These are phyloP conservation scores for Podospora pseudopauciseta DNA, from an alignment of 495 filamentous ascomycete genomes.

Conservation along the genomic window DNA sequence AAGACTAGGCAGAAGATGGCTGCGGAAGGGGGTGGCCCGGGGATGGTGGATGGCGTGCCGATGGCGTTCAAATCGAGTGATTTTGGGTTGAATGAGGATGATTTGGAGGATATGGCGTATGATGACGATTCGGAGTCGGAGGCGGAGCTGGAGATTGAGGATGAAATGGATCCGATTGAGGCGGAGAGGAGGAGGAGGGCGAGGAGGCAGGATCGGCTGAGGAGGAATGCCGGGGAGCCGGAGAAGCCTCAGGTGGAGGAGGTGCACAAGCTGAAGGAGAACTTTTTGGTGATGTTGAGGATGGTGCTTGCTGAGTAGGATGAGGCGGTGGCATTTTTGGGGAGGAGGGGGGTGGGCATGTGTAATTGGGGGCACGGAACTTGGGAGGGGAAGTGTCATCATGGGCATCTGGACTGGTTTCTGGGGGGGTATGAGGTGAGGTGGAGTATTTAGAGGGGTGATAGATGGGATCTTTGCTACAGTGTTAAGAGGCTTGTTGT, in stretches of 20 bases:
- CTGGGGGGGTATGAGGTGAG: not conserved
- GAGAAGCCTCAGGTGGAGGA: slow-evolving; percentile 77
- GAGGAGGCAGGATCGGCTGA: slow-evolving; percentile 72
- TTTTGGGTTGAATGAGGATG: slow-evolving; percentile 86
- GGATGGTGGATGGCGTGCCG: slow-evolving; percentile 45
- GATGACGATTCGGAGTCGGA: slow-evolving; percentile 67
- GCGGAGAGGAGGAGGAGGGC: slow-evolving; percentile 73
- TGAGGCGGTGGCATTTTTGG: not conserved
- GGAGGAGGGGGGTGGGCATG: too few species aligned
- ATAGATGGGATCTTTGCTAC: not conserved
- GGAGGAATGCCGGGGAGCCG: slow-evolving; percentile 84
- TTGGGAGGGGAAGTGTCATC: not conserved
- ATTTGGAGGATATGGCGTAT: slow-evolving; percentile 76
- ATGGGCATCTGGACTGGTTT: slow-evolving; percentile 1
- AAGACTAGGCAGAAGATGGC: slow-evolving; percentile 99
- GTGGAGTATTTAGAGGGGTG: not conserved
- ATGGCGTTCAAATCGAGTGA: slow-evolving; percentile 66
- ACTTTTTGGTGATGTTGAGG: slow-evolving; percentile 81
- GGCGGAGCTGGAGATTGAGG: slow-evolving; percentile 70
- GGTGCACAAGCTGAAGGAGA: slow-evolving; percentile 69
- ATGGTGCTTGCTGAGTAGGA: slow-evolving; percentile 67
- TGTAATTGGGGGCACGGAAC: too few species aligned
- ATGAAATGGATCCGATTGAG: slow-evolving; percentile 78
- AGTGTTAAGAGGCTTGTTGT: not conserved
- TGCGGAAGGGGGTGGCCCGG: slow-evolving; percentile 54